Evolutionary conservation across 1,284 basidiomycete species (phyloP).

Genomic region (Moesziomyces sp.): DNA sequence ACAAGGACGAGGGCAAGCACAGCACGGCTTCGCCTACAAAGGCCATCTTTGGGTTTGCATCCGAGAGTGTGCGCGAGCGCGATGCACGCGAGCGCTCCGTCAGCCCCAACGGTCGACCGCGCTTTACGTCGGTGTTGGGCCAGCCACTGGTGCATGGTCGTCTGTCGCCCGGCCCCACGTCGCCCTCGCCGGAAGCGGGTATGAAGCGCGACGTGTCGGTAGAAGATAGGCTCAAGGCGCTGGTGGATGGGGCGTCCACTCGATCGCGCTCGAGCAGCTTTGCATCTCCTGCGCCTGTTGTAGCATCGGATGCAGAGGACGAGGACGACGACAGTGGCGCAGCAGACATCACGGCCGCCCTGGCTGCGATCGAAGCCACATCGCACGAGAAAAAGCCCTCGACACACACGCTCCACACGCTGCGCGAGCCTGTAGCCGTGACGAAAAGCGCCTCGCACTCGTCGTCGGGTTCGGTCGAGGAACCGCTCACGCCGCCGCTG

Average conservation of each 20-base stretch:
- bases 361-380: conserved; percentile 20
- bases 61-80: conserved; percentile 18
- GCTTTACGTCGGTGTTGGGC: conserved; percentile 56
- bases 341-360: conserved; percentile 25
- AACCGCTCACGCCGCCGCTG: conserved; percentile 22
- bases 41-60: conserved; percentile 37
- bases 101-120: conserved; percentile 48
- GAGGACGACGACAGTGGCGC: conserved; percentile 24
- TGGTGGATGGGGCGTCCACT: conserved; percentile 15
- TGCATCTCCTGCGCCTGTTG: not conserved
- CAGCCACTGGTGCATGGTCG: conserved; percentile 43
- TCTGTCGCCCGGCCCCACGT: conserved; percentile 29
- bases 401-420: not conserved
- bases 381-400: conserved; percentile 9
- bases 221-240: conserved; percentile 54
- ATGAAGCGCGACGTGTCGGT: conserved; percentile 36
- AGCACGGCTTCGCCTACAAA: conserved; percentile 23
- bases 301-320: conserved; percentile 10
- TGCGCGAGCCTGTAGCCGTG: conserved; percentile 14
- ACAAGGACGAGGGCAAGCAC: conserved; percentile 35
- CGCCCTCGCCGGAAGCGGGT: not conserved
- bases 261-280: conserved; percentile 7
- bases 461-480: conserved; percentile 17
- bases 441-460: conserved; percentile 20
- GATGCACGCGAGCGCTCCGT: conserved; percentile 25